phyloP scores from a whole-genome alignment of 495 filamentous ascomycete genomes.

The Penicillium ochrochloron region DNA sequence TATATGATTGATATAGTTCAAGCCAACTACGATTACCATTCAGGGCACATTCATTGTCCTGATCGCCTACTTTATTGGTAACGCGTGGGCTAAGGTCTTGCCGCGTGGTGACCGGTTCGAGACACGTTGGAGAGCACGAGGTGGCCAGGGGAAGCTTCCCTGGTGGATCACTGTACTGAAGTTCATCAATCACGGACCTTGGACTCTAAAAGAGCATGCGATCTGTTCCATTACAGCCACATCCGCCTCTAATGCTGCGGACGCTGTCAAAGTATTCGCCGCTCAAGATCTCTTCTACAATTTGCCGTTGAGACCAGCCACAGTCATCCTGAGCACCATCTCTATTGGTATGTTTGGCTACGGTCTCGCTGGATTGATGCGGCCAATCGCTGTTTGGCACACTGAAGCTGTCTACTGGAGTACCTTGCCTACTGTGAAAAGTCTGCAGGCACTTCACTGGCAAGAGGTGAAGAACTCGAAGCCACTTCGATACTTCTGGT shows the following conservation, averaged over 20 bases:
- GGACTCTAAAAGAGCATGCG: constrained; percentile 40
- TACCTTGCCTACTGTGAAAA: constrained; percentile 37
- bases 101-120: constrained; percentile 46
- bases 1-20: constrained; percentile 27
- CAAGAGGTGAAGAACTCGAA: constrained; percentile 34
- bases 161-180: constrained; percentile 27
- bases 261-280: constrained; percentile 28
- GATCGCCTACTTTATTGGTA: constrained; percentile 47
- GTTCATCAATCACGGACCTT: constrained; percentile 38
- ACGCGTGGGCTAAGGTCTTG: constrained; percentile 46
- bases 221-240: constrained; percentile 39
- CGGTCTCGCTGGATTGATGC: constrained; percentile 56
- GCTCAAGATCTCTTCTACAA: constrained; percentile 42
- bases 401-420: constrained; percentile 52
- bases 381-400: constrained; percentile 57
- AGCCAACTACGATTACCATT: constrained; percentile 37
- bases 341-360: constrained; percentile 55
- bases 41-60: constrained; percentile 44
- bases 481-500: constrained; percentile 39
- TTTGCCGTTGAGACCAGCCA: constrained; percentile 26
- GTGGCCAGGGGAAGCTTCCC: constrained; percentile 31
- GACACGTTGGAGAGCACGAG: constrained; percentile 30
- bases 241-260: constrained; percentile 30
- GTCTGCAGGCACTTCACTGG: constrained; percentile 40
- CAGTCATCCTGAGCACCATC: constrained; percentile 36